phyloP scores from a whole-genome alignment of 2,329 filamentous ascomycete genomes.

The Beauveria rudraprayagi region DNA sequence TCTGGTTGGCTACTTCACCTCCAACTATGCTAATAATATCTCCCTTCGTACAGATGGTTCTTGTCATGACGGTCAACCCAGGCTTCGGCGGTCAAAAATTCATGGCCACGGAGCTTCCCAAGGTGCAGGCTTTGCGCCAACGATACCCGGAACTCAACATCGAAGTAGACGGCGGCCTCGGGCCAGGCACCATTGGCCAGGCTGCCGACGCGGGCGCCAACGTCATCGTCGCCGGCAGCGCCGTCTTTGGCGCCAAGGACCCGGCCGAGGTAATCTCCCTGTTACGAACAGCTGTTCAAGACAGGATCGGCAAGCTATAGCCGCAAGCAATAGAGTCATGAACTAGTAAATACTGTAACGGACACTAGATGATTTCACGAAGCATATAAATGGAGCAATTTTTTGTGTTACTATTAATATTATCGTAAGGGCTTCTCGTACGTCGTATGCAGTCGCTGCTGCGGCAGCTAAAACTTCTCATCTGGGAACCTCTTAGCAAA shows the following conservation, averaged over 20 bases:
- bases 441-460: neutral
- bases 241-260: conserved; percentile 87
- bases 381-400: conserved; percentile 1
- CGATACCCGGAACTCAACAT: conserved; percentile 91
- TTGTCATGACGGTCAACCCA: conserved; percentile 96
- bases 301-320: conserved; percentile 35
- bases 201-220: conserved; percentile 94
- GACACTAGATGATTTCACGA: neutral
- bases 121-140: conserved; percentile 75
- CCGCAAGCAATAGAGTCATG: neutral
- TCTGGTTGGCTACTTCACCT: neutral
- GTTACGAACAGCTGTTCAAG: conserved; percentile 72
- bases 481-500: conserved; percentile 68
- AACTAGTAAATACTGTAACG: neutral
- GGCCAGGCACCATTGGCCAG: conserved; percentile 81
- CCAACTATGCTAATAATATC: neutral
- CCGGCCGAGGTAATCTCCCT: conserved; percentile 79
- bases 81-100: conserved; percentile 98
- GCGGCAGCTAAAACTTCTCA: conserved; percentile 37
- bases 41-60: conserved; percentile 65
- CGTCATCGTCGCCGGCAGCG: conserved; percentile 94
- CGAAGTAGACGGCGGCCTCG: conserved; percentile 90
- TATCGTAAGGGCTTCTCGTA: neutral
- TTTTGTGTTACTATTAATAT: neutral
- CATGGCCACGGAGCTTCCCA: conserved; percentile 92